Base-by-base conservation (phyloP, 2,329 filamentous ascomycete genomes). In the Xylogone sp. region DNA sequence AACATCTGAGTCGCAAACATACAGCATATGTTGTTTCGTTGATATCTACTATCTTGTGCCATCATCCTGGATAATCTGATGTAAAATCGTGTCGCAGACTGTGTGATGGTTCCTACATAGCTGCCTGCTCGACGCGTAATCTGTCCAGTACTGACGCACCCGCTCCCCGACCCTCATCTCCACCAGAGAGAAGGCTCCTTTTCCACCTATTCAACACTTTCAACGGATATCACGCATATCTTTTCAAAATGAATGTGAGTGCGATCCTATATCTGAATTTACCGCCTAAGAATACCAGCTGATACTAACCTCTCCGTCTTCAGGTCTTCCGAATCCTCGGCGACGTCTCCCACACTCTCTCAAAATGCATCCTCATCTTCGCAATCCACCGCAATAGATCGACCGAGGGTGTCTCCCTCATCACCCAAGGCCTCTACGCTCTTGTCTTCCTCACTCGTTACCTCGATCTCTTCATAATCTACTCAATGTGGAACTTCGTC, bases 281-380 rank as follows among this genome's bases (percentile, higher is more conserved):
- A 18, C 13, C 34, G 8, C n/a, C 34, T 20, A 29, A 21, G 24
- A 27, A 6, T 6, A 27, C 19, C n/a, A 43, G 42, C 47, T 49
- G 45, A 50, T 39, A 4, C 4, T 39, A 5, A 27, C 24, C 24
- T 21, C 39, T 44, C 21, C 8, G 20, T 18, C 19, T 29, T 31
- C 45, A 68, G 65, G 60, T 78, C 53, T 86, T 96, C 71, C 88
- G 90, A 64, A 80, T 95, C 64, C 69, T 90, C 62, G 93, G 83
- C 67, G 93, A 97, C 69, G 71, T 93, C 62, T 90, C 88, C 63
- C 93, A 97, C 68, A 82, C 90, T 44, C 76, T 84, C 46, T 94
- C 91, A 52, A 97, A 96, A 79, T 83, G 86, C 68, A 94, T 97
- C 66, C 79, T 97, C 62, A 90, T 97, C 72, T 88, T 86, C 74